Conservation (phyloP, 2,329 filamentous ascomycete species). For the Pseudocercospora crystallina region DNA sequence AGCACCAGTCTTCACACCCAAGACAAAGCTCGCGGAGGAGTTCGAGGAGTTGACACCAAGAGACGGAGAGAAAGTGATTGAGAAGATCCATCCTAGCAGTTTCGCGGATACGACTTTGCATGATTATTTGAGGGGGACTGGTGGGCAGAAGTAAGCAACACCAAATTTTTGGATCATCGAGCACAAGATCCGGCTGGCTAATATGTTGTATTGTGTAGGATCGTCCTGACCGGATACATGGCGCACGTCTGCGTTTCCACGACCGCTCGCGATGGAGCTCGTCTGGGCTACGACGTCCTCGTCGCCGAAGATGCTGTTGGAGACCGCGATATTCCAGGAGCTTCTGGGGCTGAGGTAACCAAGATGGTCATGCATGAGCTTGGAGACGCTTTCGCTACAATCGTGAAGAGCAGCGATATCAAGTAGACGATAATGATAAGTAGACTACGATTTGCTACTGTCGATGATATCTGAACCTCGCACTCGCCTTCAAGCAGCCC, state of each 20-base stretch:
- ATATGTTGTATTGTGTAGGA: background rate
- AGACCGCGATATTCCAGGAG: slow-evolving; percentile 65
- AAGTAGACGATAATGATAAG: slow-evolving; percentile 39
- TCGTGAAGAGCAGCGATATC: slow-evolving; percentile 54
- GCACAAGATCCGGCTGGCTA: too few species aligned
- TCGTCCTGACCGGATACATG: slow-evolving; percentile 23
- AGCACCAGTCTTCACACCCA: slow-evolving; percentile 65
- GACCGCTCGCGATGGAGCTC: slow-evolving; percentile 60
- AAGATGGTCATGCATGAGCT: slow-evolving; percentile 59
- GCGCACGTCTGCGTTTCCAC: slow-evolving; percentile 66
- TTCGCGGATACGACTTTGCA: slow-evolving; percentile 63
- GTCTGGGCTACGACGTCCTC: slow-evolving; percentile 64
- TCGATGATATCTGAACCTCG: too few species aligned
- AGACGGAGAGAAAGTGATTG: slow-evolving; percentile 57
- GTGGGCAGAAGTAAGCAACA: slow-evolving; percentile 49
- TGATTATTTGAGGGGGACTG: slow-evolving; percentile 52
- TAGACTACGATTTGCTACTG: too few species aligned
- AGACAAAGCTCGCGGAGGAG: slow-evolving; percentile 59
- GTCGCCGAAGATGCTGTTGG: slow-evolving; percentile 63
- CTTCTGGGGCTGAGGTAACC: slow-evolving; percentile 55
- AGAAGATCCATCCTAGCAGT: slow-evolving; percentile 58
- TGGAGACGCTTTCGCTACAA: slow-evolving; percentile 62
- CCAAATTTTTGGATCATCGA: too few species aligned
- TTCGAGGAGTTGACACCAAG: slow-evolving; percentile 60
- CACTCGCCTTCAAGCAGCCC: too few species aligned